phyloP scores from a whole-genome alignment of 176 grass and related monocot genomes.

The Oropetium thomaeum region DNA sequence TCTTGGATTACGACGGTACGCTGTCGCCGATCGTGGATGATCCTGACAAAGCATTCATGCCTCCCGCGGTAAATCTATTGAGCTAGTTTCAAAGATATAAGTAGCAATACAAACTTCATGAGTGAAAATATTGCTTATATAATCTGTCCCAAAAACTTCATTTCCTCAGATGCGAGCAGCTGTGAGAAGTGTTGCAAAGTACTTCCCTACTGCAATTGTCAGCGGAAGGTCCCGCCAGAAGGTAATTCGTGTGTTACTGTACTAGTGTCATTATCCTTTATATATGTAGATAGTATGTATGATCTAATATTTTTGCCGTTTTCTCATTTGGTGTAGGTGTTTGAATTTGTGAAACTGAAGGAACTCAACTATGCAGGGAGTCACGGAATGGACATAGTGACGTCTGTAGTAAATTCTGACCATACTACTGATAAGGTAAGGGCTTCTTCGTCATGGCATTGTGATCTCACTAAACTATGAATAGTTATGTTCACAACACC shows the following conservation, averaged over 20 bases:
- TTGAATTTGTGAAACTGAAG: conserved; percentile 82
- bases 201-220: conserved; percentile 83
- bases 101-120: conserved; percentile 1
- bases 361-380: conserved; percentile 96
- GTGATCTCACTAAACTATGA: not conserved
- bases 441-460: not conserved
- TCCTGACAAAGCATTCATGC: conserved; percentile 79
- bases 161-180: conserved; percentile 73
- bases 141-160: not conserved
- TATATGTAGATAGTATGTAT: not conserved
- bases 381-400: conserved; percentile 95
- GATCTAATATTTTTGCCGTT: not conserved
- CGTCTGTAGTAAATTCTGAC: conserved; percentile 39
- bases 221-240: conserved; percentile 93
- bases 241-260: conserved; percentile 36
- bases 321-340: conserved; percentile 44
- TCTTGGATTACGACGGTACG: conserved; percentile 87
- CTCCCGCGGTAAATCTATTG: conserved; percentile 53
- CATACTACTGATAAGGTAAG: conserved; percentile 34
- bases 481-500: not conserved
- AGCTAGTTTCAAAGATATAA: not conserved
- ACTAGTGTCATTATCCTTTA: not conserved
- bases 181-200: conserved; percentile 70
- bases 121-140: not conserved
- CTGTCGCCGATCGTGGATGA: conserved; percentile 83